These are phyloP conservation scores for Naganishia randhawae DNA, from an alignment of 768 basidiomycete genomes.

Conservation along the genomic window DNA sequence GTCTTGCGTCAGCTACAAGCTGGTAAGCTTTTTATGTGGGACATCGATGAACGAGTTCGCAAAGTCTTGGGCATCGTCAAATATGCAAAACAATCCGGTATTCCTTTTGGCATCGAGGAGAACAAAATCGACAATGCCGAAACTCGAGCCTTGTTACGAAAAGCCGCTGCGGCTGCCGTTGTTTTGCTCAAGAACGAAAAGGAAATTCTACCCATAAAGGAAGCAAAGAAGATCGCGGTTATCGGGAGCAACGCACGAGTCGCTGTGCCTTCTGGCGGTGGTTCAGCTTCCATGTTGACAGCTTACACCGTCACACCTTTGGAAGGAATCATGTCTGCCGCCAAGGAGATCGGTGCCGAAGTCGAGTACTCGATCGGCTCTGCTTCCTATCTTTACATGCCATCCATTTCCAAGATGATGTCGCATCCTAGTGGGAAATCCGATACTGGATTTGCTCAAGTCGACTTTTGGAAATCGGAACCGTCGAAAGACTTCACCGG, in stretches of 20 bases:
- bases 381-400: conserved; percentile 54
- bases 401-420: conserved; percentile 63
- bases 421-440: conserved; percentile 57
- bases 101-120: conserved; percentile 59
- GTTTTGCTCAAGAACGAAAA: conserved; percentile 71
- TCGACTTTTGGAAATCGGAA: conserved; percentile 30
- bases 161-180: conserved; percentile 66
- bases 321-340: conserved; percentile 59
- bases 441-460: conserved; percentile 47
- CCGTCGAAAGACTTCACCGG: conserved; percentile 22
- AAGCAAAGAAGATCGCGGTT: conserved; percentile 63
- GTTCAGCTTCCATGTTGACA: conserved; percentile 66
- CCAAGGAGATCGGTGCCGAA: conserved; percentile 55
- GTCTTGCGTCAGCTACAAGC: conserved; percentile 32
- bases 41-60: conserved; percentile 36
- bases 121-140: conserved; percentile 43
- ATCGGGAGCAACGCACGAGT: conserved; percentile 57
- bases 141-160: conserved; percentile 58
- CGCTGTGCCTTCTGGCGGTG: conserved; percentile 58
- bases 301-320: conserved; percentile 66
- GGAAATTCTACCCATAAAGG: conserved; percentile 58
- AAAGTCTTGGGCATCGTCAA: conserved; percentile 56
- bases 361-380: conserved; percentile 60
- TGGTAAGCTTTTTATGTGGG: conserved; percentile 53
- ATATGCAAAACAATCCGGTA: conserved; percentile 56